Evolutionary conservation across 148 eudicot genomes (phyloP), one percentile per base, ranked within the genome.

Genomic region (Cornus controversa): DNA sequence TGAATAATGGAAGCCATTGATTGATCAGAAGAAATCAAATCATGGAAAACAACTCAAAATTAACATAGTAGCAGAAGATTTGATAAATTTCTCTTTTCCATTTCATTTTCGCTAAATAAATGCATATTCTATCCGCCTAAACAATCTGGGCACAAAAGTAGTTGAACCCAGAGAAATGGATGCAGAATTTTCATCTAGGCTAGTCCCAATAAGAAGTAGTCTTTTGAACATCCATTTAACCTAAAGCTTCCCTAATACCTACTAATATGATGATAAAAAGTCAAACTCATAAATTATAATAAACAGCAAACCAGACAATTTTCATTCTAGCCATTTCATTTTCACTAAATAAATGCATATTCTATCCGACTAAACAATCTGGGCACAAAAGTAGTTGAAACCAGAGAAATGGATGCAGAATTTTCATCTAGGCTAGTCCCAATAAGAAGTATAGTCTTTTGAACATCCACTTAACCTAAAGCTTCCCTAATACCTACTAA

Each of bases 1-100:
- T 94, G 88, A 75, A n/a, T 31, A 5, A 31, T 85, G 62, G 4
- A 76, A 75, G n/a, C 71, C 67, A 83, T 75, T 68, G 63, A 60
- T 34, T 11, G 40, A 28, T 80, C 29, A 74, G 78, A 28, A 57
- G 45, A 58, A n/a, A 60, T 60, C 34, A 70, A n/a, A 29, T 45
- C 29, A 25, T 26, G 25, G 34, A 71, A 20, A 63, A 36, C 8
- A 14, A 14, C n/a, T 5, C 3, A 15, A 14, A 10, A 27, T 4
- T 27, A 70, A 36, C 2, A 27, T 20, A 50, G 18, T 9, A 20
- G 25, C 66, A 76, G 66, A 4, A 23, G 28, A n/a, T 54, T 70
- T 10, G 60, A 23, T 54, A n/a, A 53, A 47, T 2, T 47, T 15
- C 67, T 60, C 34, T 77, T 62, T 62, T 25, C 18, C 1, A 18